Conservation (phyloP, 2,329 filamentous ascomycete genomes). For the Leptosphaerulina australis region DNA sequence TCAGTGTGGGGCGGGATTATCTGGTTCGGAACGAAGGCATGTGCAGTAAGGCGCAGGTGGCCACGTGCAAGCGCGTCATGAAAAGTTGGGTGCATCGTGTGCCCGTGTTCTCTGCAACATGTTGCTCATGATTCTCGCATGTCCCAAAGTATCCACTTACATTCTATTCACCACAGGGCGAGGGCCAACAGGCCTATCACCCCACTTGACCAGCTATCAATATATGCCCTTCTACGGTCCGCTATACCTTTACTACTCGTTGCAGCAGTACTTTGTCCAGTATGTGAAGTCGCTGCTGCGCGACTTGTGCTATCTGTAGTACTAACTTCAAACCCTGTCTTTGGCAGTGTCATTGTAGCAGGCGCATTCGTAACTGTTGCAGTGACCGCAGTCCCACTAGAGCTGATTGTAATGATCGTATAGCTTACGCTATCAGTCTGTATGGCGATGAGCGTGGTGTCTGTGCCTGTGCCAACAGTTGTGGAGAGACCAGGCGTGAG, state of each 20-base stretch:
- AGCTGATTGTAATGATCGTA: constrained; percentile 35
- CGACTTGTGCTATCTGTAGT: constrained; percentile 20
- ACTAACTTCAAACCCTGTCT: constrained; percentile 30
- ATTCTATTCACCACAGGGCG: too few species aligned
- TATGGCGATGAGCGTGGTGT: constrained; percentile 32
- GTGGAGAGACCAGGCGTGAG: constrained; percentile 40
- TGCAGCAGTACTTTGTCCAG: not conserved
- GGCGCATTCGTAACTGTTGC: constrained; percentile 32
- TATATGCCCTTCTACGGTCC: not conserved
- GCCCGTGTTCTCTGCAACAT: too few species aligned
- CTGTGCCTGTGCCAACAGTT: constrained; percentile 26
- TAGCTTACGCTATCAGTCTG: constrained; percentile 32
- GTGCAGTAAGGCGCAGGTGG: too few species aligned
- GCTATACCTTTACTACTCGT: constrained; percentile 8
- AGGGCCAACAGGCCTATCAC: too few species aligned
- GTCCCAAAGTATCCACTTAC: too few species aligned
- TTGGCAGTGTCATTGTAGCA: constrained; percentile 26
- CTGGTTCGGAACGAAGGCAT: too few species aligned
- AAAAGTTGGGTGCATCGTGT: too few species aligned
- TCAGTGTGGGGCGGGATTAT: too few species aligned
- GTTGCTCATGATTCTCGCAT: too few species aligned
- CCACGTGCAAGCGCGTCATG: too few species aligned
- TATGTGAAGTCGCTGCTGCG: not conserved
- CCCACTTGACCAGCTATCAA: too few species aligned
- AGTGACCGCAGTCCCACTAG: constrained; percentile 35